These are phyloP conservation scores for Aspergillus oerlinghausenensis DNA, from an alignment of 2,329 filamentous ascomycete genomes.

Conservation along the genomic window DNA sequence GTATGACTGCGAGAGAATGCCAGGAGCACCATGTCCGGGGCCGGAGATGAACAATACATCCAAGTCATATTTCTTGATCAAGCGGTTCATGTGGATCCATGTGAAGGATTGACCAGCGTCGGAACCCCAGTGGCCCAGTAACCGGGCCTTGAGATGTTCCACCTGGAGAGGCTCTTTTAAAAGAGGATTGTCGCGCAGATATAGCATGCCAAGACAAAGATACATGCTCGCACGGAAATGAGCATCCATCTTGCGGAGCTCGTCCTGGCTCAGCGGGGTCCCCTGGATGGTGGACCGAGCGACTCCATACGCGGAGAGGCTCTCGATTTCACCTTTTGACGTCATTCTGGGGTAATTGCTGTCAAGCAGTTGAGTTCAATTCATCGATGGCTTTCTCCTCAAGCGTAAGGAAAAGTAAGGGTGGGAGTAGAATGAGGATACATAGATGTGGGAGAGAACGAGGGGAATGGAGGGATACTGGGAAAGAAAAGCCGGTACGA, in stretches of 20 bases:
- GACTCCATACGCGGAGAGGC: constrained; percentile 60
- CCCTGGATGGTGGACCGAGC: constrained; percentile 62
- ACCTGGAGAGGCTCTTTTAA: constrained; percentile 63
- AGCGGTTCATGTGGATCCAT: constrained; percentile 75
- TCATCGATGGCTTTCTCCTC: neutral
- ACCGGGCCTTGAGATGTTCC: constrained; percentile 67
- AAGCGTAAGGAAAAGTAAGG: neutral
- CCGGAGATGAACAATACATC: constrained; percentile 70
- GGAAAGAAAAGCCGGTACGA: neutral
- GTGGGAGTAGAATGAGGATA: neutral
- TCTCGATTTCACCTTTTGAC: constrained; percentile 42
- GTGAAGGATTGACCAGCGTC: constrained; percentile 78
- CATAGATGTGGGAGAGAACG: neutral
- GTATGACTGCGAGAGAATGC: constrained; percentile 70
- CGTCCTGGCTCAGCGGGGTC: constrained; percentile 59
- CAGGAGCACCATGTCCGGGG: constrained; percentile 73
- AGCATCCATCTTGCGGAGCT: constrained; percentile 64
- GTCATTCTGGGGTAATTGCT: constrained; percentile 4
- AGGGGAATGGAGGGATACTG: neutral
- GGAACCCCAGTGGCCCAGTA: constrained; percentile 75
- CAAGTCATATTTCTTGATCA: constrained; percentile 75
- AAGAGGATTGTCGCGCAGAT: constrained; percentile 68
- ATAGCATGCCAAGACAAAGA: constrained; percentile 75
- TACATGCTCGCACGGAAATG: constrained; percentile 73
- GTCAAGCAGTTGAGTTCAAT: neutral